These are phyloP conservation scores for Lunularia cruciata DNA, from an alignment of 225 moss, liverwort and hornwort species.

Conservation along the genomic window DNA sequence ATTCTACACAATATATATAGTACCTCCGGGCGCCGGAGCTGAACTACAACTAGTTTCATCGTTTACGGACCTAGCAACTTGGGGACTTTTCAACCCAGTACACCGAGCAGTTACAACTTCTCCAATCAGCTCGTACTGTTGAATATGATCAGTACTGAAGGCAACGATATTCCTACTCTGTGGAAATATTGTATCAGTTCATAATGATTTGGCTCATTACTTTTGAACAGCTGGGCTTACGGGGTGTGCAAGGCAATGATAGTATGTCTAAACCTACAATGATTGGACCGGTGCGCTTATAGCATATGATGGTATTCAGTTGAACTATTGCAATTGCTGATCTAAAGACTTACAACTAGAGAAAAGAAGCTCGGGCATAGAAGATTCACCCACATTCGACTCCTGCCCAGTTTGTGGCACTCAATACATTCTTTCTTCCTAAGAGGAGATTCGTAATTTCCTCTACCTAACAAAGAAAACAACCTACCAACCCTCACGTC, in stretches of 20 bases:
- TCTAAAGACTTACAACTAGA: constrained; percentile 4
- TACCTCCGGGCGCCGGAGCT: background rate
- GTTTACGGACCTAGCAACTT: background rate
- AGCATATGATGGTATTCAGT: constrained; percentile 5
- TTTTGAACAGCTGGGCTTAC: constrained; percentile 5
- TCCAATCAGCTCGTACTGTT: background rate
- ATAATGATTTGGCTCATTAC: background rate
- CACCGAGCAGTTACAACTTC: background rate
- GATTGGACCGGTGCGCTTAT: background rate
- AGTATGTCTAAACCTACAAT: background rate
- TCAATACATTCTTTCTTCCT: constrained; percentile 14
- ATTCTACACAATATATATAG: background rate
- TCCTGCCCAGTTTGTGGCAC: background rate
- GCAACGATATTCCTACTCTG: background rate
- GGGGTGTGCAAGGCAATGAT: background rate
- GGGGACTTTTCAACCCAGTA: background rate
- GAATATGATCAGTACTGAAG: constrained; percentile 11
- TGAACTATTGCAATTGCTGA: background rate
- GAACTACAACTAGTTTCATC: background rate
- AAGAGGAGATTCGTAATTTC: constrained; percentile 11
- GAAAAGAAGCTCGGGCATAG: constrained; percentile 1
- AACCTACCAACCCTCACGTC: constrained; percentile 28
- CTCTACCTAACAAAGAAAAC: constrained; percentile 21
- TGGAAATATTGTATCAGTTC: background rate
- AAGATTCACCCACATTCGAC: constrained; percentile 12